These are phyloP conservation scores for Solanum piurae DNA, from an alignment of 257 asterid species.

Conservation along the genomic window DNA sequence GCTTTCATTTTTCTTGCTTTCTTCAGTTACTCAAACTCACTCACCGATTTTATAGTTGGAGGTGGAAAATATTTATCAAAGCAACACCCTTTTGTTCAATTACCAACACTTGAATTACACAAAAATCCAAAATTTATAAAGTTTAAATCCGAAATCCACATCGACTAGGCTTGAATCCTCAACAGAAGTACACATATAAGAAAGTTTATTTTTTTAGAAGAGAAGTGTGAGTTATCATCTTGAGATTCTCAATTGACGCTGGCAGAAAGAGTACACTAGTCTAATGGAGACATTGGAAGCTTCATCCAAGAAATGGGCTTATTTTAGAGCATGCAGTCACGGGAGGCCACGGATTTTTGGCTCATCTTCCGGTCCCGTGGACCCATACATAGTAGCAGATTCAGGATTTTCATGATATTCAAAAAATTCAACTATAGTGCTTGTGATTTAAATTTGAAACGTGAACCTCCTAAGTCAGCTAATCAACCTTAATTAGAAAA, in stretches of 20 bases:
- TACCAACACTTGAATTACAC: too few relatives aligned
- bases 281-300: not conserved
- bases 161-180: not conserved
- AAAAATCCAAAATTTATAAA: too few relatives aligned
- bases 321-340: not conserved
- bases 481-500: too few relatives aligned
- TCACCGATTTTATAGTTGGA: too few relatives aligned
- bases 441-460: not conserved
- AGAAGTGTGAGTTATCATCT: not conserved
- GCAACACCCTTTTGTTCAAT: not conserved
- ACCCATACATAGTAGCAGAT: not conserved
- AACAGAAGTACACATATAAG: not conserved
- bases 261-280: not conserved
- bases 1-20: not conserved
- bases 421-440: not conserved
- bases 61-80: rapidly evolving
- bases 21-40: not conserved
- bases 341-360: not conserved
- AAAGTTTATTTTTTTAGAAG: not conserved
- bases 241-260: not conserved
- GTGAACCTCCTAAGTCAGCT: not conserved
- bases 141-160: not conserved
- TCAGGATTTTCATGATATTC: rapidly evolving
- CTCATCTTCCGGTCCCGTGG: not conserved
- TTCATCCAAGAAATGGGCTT: not conserved